Base-by-base conservation (phyloP, 225 moss, liverwort and hornwort genomes). In the Anthoceros angustus region DNA sequence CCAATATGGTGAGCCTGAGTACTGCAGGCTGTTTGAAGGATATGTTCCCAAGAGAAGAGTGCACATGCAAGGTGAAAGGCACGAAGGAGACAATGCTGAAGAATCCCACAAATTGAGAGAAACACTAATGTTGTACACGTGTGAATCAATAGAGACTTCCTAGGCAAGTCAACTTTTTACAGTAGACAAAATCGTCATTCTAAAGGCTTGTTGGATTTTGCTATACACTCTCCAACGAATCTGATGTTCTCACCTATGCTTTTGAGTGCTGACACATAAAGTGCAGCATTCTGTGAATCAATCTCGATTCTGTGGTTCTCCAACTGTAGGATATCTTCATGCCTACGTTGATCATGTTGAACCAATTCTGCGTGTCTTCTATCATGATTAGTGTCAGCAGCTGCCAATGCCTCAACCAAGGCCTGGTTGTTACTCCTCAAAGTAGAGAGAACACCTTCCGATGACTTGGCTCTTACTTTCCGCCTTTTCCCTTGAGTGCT, bases 1-100 rank as follows among this genome's bases (percentile, higher is more conserved):
- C 41, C 82, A 86, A 41, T 80, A 76, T 75, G 86, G 83, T 26
- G 86, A 86, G 14, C 7, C n/a, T 7, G 0, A 18, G 0, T 7
- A 55, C 23, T 18, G 16, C 7, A 15, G 4, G 12, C 18, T 55
- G n/a, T 55, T 18, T 20, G 55, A 55, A 23, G 55, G 55, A 15
- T 55, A 8, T 15, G 14, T 23, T 15, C n/a, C 55, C 18, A 5
- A 46, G 23, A 7, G n/a, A 55, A 55, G n/a, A 16, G 12, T 16
- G 11, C 45, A 46, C 12, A 16, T 46, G 6, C 45, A 0, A 46
- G 2, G 12, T 11, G 45, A 2, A 46, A 11, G 12, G 45, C 11
- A 11, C 0, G 45, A 11, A 46, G 45, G 45, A 11, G 45, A 16
- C 6, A 46, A 46, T 46, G 45, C 5, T 46, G 45, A 46, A 16